Evolutionary conservation across 352 stramenopile genomes (phyloP), one percentile per base, ranked within the genome.

Genomic region (Thraustotheca clavata): DNA sequence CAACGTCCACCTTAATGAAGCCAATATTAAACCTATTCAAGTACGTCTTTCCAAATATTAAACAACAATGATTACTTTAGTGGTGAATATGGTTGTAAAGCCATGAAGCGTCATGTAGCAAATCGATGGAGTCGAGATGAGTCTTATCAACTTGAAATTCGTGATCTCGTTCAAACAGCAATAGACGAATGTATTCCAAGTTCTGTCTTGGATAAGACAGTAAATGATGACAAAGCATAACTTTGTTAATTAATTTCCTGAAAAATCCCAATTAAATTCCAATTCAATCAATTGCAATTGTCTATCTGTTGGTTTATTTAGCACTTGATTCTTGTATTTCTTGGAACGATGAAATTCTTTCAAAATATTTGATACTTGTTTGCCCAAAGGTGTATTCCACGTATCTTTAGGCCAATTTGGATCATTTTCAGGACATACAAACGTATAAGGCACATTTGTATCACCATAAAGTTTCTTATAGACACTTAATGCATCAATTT

Each of bases 81-180:
- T 49, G 85, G 83, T 20, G 85, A 91, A 39, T 75, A 77, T 52
- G 83, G 81, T 3, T 82, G 85, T 24, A 91, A 90, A 65, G 80
- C 81, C 4, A 90, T 91, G 67, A 92, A 92, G 57, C 83, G 85
- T 34, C 69, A 80, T 31, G 87, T 94, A 39, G 75, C 81, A 14
- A 71, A 80, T 11, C 75, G 82, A 27, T 92, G 85, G 74, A 71
- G 75, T 14, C n/a, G 80, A 69, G 43, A 12, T 26, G 90, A 90
- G 49, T 76, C 76, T 3, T 74, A 77, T 1, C 76, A 79, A 22
- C 81, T 81, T 29, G 68, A 81, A 62, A 70, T 94, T 39, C 81
- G 81, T 26, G 76, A 85, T 35, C 80, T 92, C 71, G 82, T 94
- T 26, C 79, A 91, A 67, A 73, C 69, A 1, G 83, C 85, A 5